phyloP scores from a whole-genome alignment of 495 filamentous ascomycete genomes.

The Daldinia concentrica region DNA sequence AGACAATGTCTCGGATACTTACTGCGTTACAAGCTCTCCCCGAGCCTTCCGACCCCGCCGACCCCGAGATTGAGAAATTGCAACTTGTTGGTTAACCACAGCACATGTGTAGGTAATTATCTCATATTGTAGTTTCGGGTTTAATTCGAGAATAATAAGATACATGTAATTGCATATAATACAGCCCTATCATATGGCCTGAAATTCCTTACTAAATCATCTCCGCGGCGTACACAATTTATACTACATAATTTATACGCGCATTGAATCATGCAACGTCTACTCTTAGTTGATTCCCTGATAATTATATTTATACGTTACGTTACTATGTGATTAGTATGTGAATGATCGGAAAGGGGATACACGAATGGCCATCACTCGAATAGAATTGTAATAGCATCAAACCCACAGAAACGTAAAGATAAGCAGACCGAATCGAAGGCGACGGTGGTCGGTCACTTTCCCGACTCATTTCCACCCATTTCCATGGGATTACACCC shows the following conservation, averaged over 20 bases:
- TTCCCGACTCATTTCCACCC: slow-evolving; percentile 30
- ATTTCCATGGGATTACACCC: slow-evolving; percentile 33
- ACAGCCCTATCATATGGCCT: too few relatives aligned
- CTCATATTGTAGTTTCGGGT: not conserved
- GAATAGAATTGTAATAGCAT: too few relatives aligned
- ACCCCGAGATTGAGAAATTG: not conserved
- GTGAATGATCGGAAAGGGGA: not conserved
- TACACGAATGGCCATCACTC: too few relatives aligned
- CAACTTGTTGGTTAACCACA: not conserved
- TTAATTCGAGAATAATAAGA: not conserved
- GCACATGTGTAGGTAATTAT: not conserved
- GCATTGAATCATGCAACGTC: not conserved
- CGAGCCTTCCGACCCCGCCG: slow-evolving; percentile 33
- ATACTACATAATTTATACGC: not conserved
- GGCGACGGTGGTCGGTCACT: slow-evolving; percentile 4
- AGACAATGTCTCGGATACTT: slow-evolving; percentile 32
- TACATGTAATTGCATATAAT: not conserved
- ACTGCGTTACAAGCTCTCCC: not conserved
- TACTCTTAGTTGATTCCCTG: not conserved
- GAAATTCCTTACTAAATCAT: not conserved
- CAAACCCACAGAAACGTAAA: too few relatives aligned
- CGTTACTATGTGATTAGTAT: not conserved
- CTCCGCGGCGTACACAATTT: too few relatives aligned
- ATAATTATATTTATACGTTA: not conserved
- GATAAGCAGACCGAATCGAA: too few relatives aligned